Conservation (phyloP, 345 rosid species). For the Citrus unshiu region DNA sequence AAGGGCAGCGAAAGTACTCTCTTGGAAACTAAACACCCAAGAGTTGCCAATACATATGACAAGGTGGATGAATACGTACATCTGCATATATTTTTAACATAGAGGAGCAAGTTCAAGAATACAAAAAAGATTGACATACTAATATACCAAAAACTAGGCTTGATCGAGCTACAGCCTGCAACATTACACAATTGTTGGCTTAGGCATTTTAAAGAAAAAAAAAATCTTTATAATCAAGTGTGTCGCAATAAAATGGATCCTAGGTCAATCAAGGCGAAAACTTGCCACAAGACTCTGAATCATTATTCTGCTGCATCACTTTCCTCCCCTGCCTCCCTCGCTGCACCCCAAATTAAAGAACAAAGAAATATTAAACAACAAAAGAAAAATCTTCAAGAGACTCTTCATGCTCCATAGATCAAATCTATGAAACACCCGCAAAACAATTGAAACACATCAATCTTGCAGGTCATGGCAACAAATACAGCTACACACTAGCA, state of each 20-base stretch:
- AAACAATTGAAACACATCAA: background rate
- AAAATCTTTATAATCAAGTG: constrained; percentile 2
- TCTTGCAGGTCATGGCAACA: background rate
- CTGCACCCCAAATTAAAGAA: constrained; percentile 4
- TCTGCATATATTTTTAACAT: background rate
- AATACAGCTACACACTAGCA: background rate
- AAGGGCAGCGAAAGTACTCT: too few species aligned
- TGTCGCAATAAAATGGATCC: background rate
- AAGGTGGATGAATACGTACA: constrained; percentile 9
- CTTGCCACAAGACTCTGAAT: background rate
- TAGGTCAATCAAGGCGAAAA: background rate
- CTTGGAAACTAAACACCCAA: background rate
- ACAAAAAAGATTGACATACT: constrained; percentile 9
- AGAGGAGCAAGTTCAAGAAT: constrained; percentile 2
- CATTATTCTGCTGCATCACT: constrained; percentile 18
- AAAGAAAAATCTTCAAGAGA: background rate
- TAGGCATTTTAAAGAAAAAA: background rate
- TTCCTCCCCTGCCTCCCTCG: constrained; percentile 17
- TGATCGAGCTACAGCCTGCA: background rate
- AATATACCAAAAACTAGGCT: constrained; percentile 6
- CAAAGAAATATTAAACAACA: background rate
- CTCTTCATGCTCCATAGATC: background rate
- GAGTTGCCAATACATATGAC: background rate
- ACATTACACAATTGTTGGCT: background rate
- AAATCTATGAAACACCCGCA: background rate